Conservation (phyloP, 75 land plant species). For the Cunninghamia lanceolata region DNA sequence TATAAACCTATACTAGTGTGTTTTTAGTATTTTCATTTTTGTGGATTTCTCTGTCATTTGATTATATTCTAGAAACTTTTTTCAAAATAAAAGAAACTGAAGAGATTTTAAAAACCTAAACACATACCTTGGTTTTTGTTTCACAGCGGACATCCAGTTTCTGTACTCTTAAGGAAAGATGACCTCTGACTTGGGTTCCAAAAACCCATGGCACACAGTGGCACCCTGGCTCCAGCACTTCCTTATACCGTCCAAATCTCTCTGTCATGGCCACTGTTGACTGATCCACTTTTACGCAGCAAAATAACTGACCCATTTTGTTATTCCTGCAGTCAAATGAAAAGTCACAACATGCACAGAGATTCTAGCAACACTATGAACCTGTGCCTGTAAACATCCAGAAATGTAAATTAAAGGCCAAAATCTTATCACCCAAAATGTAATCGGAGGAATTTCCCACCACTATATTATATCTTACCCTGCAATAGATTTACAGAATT, state of each 20-base stretch:
- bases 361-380: no score
- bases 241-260: conserved; percentile 44
- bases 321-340: not conserved
- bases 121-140: conserved; percentile 63
- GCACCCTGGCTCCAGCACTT: conserved; percentile 59
- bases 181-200: conserved; percentile 38
- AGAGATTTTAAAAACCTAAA: not conserved
- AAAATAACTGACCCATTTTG: conserved; percentile 43
- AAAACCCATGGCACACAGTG: conserved; percentile 49
- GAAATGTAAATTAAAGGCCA: no score
- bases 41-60: no score
- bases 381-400: no score
- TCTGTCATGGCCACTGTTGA: conserved; percentile 52
- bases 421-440: no score
- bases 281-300: conserved; percentile 53
- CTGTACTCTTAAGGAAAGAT: conserved; percentile 45
- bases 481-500: no score
- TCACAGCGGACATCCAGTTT: conserved; percentile 66
- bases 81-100: no score
- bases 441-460: no score
- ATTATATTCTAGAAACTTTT: no score
- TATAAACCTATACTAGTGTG: no score
- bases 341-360: not conserved
- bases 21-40: no score
- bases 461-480: no score